Evolutionary conservation across 495 filamentous ascomycete species (phyloP).

Genomic region (Penicillium macrosclerotiorum): DNA sequence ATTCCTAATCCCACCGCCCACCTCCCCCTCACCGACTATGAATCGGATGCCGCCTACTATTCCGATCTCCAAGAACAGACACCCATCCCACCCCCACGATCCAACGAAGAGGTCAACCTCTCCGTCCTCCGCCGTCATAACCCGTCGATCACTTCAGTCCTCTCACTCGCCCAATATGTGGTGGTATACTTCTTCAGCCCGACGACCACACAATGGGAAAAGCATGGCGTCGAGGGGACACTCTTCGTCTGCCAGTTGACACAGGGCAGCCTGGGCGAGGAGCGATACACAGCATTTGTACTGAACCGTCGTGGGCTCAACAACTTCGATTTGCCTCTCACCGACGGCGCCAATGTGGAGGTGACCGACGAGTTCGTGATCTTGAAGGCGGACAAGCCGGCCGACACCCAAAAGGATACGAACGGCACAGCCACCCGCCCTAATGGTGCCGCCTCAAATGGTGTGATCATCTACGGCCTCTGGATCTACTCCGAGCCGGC

Average conservation of each 20-base stretch:
- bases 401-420: constrained; percentile 10
- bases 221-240: constrained; percentile 71
- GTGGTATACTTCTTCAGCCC: constrained; percentile 75
- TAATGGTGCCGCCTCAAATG: constrained; percentile 7
- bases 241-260: constrained; percentile 74
- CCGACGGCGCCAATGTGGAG: constrained; percentile 53
- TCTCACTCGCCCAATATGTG: constrained; percentile 73
- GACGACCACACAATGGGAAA: constrained; percentile 67
- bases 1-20: constrained; percentile 28
- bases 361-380: constrained; percentile 62
- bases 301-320: constrained; percentile 60
- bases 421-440: no score
- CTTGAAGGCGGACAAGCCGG: constrained; percentile 41
- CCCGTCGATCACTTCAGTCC: constrained; percentile 61
- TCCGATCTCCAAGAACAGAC: constrained; percentile 34
- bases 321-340: constrained; percentile 55
- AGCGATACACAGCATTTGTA: constrained; percentile 58
- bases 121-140: constrained; percentile 73
- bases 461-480: constrained; percentile 52
- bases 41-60: constrained; percentile 52
- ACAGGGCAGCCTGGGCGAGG: constrained; percentile 38
- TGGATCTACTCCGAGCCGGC: constrained; percentile 64
- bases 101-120: constrained; percentile 81
- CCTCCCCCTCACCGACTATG: constrained; percentile 69
- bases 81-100: constrained; percentile 50